Evolutionary conservation across 2,329 filamentous ascomycete species (phyloP).

Genomic region (Hypoxylon sp.): DNA sequence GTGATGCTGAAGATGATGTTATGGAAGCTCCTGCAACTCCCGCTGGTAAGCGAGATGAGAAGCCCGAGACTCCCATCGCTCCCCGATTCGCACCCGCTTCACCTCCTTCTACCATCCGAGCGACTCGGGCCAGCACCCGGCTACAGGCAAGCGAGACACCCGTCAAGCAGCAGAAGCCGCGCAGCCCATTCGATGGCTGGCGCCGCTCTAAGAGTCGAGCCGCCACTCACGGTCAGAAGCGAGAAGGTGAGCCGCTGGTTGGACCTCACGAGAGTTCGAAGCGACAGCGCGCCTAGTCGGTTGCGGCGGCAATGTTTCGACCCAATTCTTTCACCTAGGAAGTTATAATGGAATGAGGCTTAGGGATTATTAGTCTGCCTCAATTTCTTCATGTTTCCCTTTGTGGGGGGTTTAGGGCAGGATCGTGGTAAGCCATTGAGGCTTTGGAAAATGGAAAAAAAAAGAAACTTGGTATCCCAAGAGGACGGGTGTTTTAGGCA

Average conservation of each 20-base stretch:
- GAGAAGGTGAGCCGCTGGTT: conserved; percentile 58
- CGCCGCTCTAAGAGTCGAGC: conserved; percentile 72
- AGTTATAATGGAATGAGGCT: conserved; percentile 18
- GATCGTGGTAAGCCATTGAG: neutral
- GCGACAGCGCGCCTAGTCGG: conserved; percentile 54
- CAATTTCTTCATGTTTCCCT: conserved; percentile 36
- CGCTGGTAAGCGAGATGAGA: conserved; percentile 55
- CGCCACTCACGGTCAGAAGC: conserved; percentile 62
- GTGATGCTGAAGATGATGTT: conserved; percentile 57
- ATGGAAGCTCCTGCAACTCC: conserved; percentile 58
- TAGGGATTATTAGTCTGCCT: conserved; percentile 9
- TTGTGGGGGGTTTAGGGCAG: conserved; percentile 38
- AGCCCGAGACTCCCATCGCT: conserved; percentile 67
- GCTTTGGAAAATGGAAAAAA: conserved; percentile 32
- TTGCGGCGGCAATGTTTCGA: conserved; percentile 28
- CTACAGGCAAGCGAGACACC: conserved; percentile 61
- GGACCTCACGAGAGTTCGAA: conserved; percentile 52
- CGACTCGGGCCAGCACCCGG: conserved; percentile 71
- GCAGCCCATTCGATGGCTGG: conserved; percentile 78
- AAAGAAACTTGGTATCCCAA: conserved; percentile 11
- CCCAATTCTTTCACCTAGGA: conserved; percentile 34
- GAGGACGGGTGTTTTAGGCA: conserved; percentile 24
- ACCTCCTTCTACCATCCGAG: conserved; percentile 73
- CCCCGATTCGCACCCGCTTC: conserved; percentile 71
- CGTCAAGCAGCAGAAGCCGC: conserved; percentile 57